Conservation (phyloP, 495 filamentous ascomycete species). For the Bryoglossum gracile region DNA sequence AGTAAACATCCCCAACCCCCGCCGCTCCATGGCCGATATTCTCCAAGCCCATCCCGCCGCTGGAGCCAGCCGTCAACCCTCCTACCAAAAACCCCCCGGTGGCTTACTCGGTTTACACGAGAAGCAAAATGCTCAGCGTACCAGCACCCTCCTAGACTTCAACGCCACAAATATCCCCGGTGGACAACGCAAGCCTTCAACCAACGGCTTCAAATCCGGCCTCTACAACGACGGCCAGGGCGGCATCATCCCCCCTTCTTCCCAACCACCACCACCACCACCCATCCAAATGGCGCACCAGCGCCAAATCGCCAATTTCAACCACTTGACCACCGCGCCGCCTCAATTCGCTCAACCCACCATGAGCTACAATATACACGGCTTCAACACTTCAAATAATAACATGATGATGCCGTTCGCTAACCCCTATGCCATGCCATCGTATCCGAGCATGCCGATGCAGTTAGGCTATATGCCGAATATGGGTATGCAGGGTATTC, state of each 20-base stretch:
- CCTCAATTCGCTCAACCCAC: slow-evolving; percentile 19
- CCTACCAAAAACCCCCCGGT: slow-evolving; percentile 25
- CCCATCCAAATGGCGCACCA: neutral
- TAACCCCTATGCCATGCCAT: slow-evolving; percentile 22
- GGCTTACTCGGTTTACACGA: slow-evolving; percentile 31
- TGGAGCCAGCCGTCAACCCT: slow-evolving; percentile 5
- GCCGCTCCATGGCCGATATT: slow-evolving; percentile 65
- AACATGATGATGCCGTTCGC: slow-evolving; percentile 16
- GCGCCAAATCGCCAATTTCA: slow-evolving; percentile 2
- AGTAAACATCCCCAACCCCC: slow-evolving; percentile 31
- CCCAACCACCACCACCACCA: too few species aligned
- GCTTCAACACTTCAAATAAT: slow-evolving; percentile 5
- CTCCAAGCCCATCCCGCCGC: slow-evolving; percentile 41
- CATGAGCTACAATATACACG: slow-evolving; percentile 13
- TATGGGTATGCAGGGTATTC: slow-evolving; percentile 11
- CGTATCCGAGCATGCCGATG: slow-evolving; percentile 21
- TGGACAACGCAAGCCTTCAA: slow-evolving; percentile 22
- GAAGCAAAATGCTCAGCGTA: slow-evolving; percentile 10
- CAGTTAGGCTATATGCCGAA: slow-evolving; percentile 29
- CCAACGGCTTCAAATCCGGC: slow-evolving; percentile 43
- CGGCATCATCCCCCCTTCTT: slow-evolving; percentile 25
- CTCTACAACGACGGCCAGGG: slow-evolving; percentile 45
- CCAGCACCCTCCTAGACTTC: slow-evolving; percentile 27
- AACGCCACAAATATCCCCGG: slow-evolving; percentile 6
- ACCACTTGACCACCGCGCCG: slow-evolving; percentile 7